Evolutionary conservation across 1,284 basidiomycete species (phyloP).

Genomic region (Porogramme epimiltina): DNA sequence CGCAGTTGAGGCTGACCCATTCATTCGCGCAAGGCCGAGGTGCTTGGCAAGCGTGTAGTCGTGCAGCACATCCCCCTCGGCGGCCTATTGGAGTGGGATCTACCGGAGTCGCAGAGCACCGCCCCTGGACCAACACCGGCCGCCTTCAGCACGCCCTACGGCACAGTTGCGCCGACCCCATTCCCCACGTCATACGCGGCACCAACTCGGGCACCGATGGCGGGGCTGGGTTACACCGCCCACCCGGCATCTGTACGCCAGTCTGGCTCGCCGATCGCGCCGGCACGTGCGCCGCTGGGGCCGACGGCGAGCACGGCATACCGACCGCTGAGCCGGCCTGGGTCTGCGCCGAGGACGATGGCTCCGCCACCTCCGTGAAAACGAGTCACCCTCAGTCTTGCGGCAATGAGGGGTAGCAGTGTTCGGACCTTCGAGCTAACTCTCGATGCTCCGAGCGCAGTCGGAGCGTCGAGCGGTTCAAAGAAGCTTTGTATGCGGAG

Average conservation of each 20-base stretch:
- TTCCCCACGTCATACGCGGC: background rate
- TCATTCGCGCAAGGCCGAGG: conserved; percentile 66
- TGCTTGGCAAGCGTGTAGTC: conserved; percentile 94
- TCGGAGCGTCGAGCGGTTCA: no score
- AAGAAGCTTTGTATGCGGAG: no score
- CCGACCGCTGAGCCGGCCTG: conserved; percentile 8
- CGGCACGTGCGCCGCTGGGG: conserved; percentile 26
- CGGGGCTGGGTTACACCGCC: background rate
- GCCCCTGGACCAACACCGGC: background rate
- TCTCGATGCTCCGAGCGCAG: no score
- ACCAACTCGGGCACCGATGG: background rate
- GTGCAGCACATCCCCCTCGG: conserved; percentile 94
- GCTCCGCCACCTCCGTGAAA: conserved; percentile 9
- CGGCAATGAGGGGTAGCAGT: no score
- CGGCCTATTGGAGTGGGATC: conserved; percentile 71
- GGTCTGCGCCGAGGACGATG: conserved; percentile 5
- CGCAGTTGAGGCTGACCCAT: background rate
- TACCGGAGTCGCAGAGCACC: background rate
- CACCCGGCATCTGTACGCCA: background rate
- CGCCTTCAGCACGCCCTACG: background rate
- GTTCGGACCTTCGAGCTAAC: no score
- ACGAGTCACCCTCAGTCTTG: conserved; percentile 1
- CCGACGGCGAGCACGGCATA: conserved; percentile 26
- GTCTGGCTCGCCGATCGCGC: conserved; percentile 14
- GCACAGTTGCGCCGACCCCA: background rate